A percentile compares a stretch with the other conserved stretches of the same genome.
phyloP scores from a whole-genome alignment of 1,284 basidiomycete species.

The Pseudozyma thailandica region DNA sequence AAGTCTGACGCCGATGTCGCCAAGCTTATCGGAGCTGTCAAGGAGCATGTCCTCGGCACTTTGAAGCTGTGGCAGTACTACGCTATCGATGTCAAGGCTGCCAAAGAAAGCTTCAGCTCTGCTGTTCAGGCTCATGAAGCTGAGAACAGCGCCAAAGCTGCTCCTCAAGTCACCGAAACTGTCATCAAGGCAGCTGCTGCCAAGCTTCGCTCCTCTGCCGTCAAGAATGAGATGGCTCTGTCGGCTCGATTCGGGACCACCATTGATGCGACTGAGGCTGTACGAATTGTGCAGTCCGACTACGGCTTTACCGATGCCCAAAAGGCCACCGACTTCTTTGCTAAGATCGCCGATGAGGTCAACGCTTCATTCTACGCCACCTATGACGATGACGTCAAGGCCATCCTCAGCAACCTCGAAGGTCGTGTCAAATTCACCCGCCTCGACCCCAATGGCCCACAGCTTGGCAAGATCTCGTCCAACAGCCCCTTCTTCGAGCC shows the following conservation, averaged over 20 bases:
- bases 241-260: conserved; percentile 49
- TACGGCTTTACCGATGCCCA: conserved; percentile 26
- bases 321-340: conserved; percentile 32
- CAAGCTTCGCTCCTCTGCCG: conserved; percentile 39
- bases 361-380: conserved; percentile 50
- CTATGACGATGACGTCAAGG: conserved; percentile 61
- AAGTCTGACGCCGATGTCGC: conserved; percentile 48
- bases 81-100: conserved; percentile 50
- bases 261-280: conserved; percentile 40
- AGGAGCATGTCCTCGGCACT: conserved; percentile 45
- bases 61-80: conserved; percentile 65
- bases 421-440: conserved; percentile 58
- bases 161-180: neutral
- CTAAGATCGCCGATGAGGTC: conserved; percentile 49
- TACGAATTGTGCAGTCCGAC: conserved; percentile 34
- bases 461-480: conserved; percentile 53
- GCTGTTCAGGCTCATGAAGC: conserved; percentile 20
- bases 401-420: conserved; percentile 54
- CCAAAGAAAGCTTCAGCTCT: conserved; percentile 35
- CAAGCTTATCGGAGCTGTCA: conserved; percentile 52
- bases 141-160: conserved; percentile 10
- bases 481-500: conserved; percentile 57
- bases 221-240: conserved; percentile 53
- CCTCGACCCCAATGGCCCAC: conserved; percentile 55
- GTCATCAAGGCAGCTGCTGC: conserved; percentile 29